These are phyloP conservation scores for Talaromyces funiculosus DNA, from an alignment of 2,329 filamentous ascomycete genomes.

Conservation along the genomic window DNA sequence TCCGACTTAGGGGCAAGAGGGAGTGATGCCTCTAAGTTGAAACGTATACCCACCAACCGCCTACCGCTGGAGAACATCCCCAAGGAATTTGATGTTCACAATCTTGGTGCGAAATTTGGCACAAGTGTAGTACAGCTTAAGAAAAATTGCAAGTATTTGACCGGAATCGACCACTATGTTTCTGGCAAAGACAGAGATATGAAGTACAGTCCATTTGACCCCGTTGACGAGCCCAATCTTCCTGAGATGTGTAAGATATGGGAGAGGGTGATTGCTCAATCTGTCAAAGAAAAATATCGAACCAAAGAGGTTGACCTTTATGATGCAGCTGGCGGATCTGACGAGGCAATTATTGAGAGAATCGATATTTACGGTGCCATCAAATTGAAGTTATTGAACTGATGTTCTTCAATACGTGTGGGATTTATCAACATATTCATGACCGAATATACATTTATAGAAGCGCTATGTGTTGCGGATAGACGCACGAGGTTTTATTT, in stretches of 20 bases:
- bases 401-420: neutral
- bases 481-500: neutral
- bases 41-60: constrained; percentile 19
- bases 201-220: neutral
- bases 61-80: constrained; percentile 29
- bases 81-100: constrained; percentile 20
- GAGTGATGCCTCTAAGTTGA: constrained; percentile 4
- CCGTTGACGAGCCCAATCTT: neutral
- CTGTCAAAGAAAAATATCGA: constrained; percentile 20
- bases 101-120: constrained; percentile 16
- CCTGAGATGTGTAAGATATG: constrained; percentile 16
- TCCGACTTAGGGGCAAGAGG: neutral
- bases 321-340: constrained; percentile 15
- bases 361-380: constrained; percentile 17
- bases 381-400: neutral
- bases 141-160: neutral
- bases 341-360: constrained; percentile 3
- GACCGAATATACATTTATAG: neutral
- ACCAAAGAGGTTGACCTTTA: constrained; percentile 9
- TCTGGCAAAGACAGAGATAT: neutral
- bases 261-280: constrained; percentile 15
- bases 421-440: neutral
- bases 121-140: neutral
- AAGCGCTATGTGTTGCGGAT: neutral
- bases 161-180: neutral